Conservation (phyloP, 2,329 filamentous ascomycete species). For the Colletotrichum theobromicola region DNA sequence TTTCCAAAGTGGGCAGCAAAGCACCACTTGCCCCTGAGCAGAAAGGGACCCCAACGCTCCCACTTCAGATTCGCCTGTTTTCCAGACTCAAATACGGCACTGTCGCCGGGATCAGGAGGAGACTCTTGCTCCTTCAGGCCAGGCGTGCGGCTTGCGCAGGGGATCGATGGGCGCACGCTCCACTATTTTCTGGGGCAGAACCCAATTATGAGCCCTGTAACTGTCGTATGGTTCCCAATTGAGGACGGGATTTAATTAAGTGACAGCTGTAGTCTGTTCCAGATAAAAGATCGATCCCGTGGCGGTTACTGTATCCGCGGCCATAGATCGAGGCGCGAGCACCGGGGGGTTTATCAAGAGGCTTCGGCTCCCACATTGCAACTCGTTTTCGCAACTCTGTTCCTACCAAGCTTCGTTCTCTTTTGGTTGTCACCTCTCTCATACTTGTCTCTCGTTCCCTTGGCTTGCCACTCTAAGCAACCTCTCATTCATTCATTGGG, state of each 20-base stretch:
- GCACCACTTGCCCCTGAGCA: neutral
- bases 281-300: neutral
- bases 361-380: neutral
- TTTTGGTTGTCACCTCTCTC: neutral
- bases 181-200: neutral
- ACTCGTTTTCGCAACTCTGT: neutral
- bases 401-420: neutral
- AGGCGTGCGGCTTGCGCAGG: neutral
- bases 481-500: neutral
- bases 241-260: neutral
- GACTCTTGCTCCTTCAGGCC: neutral
- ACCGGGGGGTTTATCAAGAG: neutral
- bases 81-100: neutral
- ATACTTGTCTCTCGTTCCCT: neutral
- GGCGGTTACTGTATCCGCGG: neutral
- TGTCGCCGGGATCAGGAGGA: neutral
- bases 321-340: neutral
- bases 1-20: neutral
- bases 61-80: neutral
- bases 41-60: neutral
- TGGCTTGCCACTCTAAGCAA: neutral
- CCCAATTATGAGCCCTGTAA: neutral
- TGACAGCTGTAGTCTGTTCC: slow-evolving; percentile 2
- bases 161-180: neutral
- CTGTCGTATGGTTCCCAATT: neutral